Base-by-base conservation (phyloP, 805 yeast genomes). In the Saccharomycopsis sp. region DNA sequence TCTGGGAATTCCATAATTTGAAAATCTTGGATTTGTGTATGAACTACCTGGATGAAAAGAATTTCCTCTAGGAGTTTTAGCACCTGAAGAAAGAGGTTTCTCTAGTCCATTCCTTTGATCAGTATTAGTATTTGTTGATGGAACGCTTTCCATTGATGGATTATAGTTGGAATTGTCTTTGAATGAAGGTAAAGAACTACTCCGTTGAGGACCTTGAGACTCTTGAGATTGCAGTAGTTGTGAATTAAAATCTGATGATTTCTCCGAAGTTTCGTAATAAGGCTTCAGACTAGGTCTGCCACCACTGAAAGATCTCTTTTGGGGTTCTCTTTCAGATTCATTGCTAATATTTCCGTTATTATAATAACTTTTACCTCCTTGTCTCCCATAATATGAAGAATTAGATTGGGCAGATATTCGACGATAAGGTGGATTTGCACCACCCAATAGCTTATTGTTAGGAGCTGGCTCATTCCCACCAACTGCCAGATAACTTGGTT, bases 71-170 rank as follows among this genome's bases (percentile, higher is more conserved):
- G 44, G 30, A 10, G 44, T 25, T 19, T 31, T 39, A n/a, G 21
- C n/a, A 13, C 44, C 44, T 14, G 41, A 33, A 3, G 39, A 37
- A 4, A 27, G 14, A 3, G 42, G 40, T n/a, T 29, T 39, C 20
- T 43, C 46, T 15, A 26, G 12, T 4, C 33, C 14, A 13, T 27
- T 13, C 14, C 27, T 39, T 8, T 9, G 10, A 31, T 35, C 39
- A 4, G 31, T 39, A 31, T 34, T n/a, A n/a, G n/a, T n/a, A n/a
- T n/a, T n/a, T n/a, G n/a, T n/a, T n/a, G n/a, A n/a, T n/a, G n/a
- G n/a, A n/a, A n/a, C n/a, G n/a, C n/a, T n/a, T n/a, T n/a, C n/a
- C n/a, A n/a, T n/a, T n/a, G n/a, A n/a, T n/a, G n/a, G n/a, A n/a
- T n/a, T n/a, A n/a, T 34, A 5, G 38, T 21, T 1, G 42, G 29